Evolutionary conservation across 1,284 basidiomycete genomes (phyloP).

Genomic region (Cystobasidium slooffiae): DNA sequence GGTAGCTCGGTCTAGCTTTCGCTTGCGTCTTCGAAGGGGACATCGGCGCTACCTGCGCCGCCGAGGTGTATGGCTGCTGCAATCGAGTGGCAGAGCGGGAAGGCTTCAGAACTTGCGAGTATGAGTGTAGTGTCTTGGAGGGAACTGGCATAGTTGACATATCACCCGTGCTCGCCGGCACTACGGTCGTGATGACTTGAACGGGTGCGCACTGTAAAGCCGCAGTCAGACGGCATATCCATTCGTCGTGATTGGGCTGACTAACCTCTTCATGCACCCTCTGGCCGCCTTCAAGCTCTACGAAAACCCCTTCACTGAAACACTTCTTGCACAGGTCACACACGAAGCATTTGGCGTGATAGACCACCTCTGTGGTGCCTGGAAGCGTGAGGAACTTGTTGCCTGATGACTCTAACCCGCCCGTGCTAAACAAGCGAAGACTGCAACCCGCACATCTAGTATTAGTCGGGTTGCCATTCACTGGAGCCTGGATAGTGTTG

Average conservation of each 20-base stretch:
- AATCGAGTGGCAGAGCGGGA: slow-evolving; percentile 25
- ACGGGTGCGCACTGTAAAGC: slow-evolving; percentile 21
- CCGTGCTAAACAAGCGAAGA: slow-evolving; percentile 26
- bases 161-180: neutral
- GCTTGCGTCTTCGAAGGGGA: slow-evolving; percentile 37
- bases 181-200: neutral
- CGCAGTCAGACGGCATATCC: neutral
- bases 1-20: neutral
- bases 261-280: slow-evolving; percentile 37
- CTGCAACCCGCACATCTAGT: slow-evolving; percentile 28
- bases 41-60: slow-evolving; percentile 33
- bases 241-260: neutral
- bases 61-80: slow-evolving; percentile 35
- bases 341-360: slow-evolving; percentile 30
- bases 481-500: neutral
- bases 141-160: slow-evolving; percentile 18
- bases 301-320: slow-evolving; percentile 26
- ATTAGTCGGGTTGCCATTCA: neutral
- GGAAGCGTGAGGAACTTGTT: slow-evolving; percentile 29
- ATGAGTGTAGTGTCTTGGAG: slow-evolving; percentile 1
- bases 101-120: slow-evolving; percentile 8
- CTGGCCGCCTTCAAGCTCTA: slow-evolving; percentile 14
- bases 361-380: neutral
- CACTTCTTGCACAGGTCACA: slow-evolving; percentile 22
- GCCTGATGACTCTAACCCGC: neutral